phyloP scores from a whole-genome alignment of 2,329 filamentous ascomycete species.

The Nigrospora sphaerica region DNA sequence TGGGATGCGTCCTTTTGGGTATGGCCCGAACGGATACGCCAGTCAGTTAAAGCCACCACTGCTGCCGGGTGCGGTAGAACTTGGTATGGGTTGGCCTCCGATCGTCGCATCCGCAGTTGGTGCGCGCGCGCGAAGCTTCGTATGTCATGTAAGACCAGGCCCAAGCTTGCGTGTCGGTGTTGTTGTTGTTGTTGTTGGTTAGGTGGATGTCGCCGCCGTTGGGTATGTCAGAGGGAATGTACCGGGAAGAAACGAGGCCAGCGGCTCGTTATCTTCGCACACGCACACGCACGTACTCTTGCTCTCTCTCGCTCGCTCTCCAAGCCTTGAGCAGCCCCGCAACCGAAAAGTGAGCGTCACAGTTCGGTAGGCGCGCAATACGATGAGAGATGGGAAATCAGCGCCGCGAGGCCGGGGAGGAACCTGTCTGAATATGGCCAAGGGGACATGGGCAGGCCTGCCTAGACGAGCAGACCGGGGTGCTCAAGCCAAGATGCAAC shows the following conservation, averaged over 20 bases:
- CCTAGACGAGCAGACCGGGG: slow-evolving; percentile 8
- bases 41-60: slow-evolving; percentile 1
- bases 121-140: not conserved
- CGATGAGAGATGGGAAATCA: slow-evolving; percentile 4
- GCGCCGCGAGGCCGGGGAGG: slow-evolving; percentile 3
- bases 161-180: no score
- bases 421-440: slow-evolving; percentile 3
- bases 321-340: slow-evolving; percentile 2
- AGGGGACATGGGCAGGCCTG: slow-evolving; percentile 8
- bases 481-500: slow-evolving; percentile 14
- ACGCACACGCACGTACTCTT: not conserved
- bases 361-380: slow-evolving; percentile 1
- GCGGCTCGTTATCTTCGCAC: slow-evolving; percentile 3
- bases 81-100: no score
- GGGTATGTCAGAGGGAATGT: no score
- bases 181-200: no score
- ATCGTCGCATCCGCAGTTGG: no score
- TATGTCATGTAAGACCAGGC: not conserved
- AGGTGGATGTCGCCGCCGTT: no score
- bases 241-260: no score
- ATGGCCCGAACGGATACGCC: slow-evolving; percentile 3
- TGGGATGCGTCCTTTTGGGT: slow-evolving; percentile 5
- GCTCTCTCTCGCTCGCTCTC: not conserved
- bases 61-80: slow-evolving; percentile 1
- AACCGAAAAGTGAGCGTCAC: slow-evolving; percentile 1